Percentiles rank a stretch among this genome's conserved stretches.
Evolutionary conservation across 768 basidiomycete genomes (phyloP).

Genomic region (Artomyces pyxidatus): DNA sequence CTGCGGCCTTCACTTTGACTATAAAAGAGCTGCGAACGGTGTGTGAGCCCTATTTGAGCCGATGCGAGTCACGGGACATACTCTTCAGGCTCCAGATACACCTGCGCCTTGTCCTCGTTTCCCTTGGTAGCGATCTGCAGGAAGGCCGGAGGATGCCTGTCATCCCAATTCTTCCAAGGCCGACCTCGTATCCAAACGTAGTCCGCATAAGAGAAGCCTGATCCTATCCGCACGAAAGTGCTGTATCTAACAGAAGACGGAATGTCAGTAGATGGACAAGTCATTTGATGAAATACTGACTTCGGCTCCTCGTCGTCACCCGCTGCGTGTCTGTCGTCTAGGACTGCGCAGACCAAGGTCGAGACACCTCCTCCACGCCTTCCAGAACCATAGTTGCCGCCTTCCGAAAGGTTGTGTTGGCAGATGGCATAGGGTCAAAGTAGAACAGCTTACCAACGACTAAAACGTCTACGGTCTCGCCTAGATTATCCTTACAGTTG

Average conservation of each 20-base stretch:
- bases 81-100: constrained; percentile 89
- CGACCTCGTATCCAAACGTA: constrained; percentile 78
- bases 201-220: constrained; percentile 80
- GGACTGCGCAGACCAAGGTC: constrained; percentile 80
- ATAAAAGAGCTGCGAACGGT: constrained; percentile 74
- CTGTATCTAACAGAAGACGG: constrained; percentile 49
- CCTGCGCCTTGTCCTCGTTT: constrained; percentile 79
- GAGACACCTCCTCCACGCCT: constrained; percentile 85
- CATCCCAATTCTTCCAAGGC: constrained; percentile 78
- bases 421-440: not conserved
- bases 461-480: constrained; percentile 86
- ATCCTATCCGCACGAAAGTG: constrained; percentile 84
- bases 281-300: too few relatives aligned
- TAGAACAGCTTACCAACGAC: constrained; percentile 71
- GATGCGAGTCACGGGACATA: constrained; percentile 26
- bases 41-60: constrained; percentile 1
- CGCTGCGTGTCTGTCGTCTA: constrained; percentile 57
- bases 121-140: constrained; percentile 49
- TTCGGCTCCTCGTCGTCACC: constrained; percentile 56
- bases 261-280: not conserved
- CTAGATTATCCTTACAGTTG: constrained; percentile 67
- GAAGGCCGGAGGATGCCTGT: constrained; percentile 66
- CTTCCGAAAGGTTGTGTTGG: constrained; percentile 28
- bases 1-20: constrained; percentile 87
- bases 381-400: constrained; percentile 83